Conservation (phyloP, 768 basidiomycete species). For the Leccinum disarticulatum region DNA sequence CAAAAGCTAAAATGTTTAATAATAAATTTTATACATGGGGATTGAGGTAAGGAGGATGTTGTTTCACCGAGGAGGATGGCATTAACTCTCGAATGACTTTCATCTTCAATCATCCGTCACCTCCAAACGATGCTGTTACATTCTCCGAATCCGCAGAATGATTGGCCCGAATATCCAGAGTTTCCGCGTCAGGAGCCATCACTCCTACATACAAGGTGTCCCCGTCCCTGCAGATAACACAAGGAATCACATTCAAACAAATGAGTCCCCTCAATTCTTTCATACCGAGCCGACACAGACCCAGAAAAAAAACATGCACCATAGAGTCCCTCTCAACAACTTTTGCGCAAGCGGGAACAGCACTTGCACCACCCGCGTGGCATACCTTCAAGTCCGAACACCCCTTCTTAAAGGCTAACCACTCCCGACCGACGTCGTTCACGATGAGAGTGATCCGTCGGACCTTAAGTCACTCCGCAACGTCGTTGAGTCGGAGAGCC, state of each 20-base stretch:
- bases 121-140: too few relatives aligned
- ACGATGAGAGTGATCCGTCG: conserved; percentile 76
- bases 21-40: too few relatives aligned
- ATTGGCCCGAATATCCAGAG: too few relatives aligned
- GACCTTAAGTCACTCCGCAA: conserved; percentile 60
- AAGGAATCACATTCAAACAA: too few relatives aligned
- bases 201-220: background rate
- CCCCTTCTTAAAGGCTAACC: conserved; percentile 74
- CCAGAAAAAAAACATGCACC: conserved; percentile 41
- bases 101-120: too few relatives aligned
- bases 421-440: conserved; percentile 55
- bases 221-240: background rate
- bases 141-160: too few relatives aligned
- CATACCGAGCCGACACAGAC: background rate
- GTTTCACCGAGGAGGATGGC: too few relatives aligned
- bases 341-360: conserved; percentile 82
- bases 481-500: conserved; percentile 69
- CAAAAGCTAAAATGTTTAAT: too few relatives aligned
- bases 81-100: background rate
- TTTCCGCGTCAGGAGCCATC: too few relatives aligned
- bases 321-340: conserved; percentile 74
- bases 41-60: too few relatives aligned
- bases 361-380: conserved; percentile 83
- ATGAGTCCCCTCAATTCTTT: too few relatives aligned
- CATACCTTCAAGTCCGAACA: conserved; percentile 86